These are phyloP conservation scores for Sphagnum magellanicum DNA, from an alignment of 228 moss, liverwort and hornwort species.

Conservation along the genomic window DNA sequence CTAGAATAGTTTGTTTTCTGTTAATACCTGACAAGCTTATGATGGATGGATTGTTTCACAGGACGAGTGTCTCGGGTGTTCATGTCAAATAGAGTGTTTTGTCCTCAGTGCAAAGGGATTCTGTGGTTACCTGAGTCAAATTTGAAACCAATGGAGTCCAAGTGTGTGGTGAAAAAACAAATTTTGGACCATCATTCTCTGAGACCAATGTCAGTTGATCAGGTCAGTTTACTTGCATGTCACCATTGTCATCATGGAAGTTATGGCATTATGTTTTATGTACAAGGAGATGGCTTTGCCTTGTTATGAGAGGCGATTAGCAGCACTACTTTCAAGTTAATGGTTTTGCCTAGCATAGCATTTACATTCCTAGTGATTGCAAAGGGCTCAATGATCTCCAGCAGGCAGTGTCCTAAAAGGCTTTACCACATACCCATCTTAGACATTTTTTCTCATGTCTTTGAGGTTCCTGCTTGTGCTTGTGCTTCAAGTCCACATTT, in stretches of 20 bases:
- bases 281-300: background rate
- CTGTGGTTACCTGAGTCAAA: conserved; percentile 66
- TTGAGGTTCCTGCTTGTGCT: background rate
- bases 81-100: conserved; percentile 73
- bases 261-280: background rate
- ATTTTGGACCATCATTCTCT: conserved; percentile 35
- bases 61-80: conserved; percentile 53
- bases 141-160: conserved; percentile 41
- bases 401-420: background rate
- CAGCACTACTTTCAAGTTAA: background rate
- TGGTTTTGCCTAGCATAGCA: background rate
- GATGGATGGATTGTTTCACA: conserved; percentile 17
- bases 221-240: conserved; percentile 23
- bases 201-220: conserved; percentile 44
- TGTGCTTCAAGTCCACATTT: background rate
- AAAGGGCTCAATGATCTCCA: too few species aligned
- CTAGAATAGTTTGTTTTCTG: background rate
- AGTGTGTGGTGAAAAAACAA: conserved; percentile 32
- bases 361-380: too few species aligned
- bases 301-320: too few species aligned
- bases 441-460: background rate
- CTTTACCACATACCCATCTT: background rate
- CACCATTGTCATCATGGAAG: background rate
- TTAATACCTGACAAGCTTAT: background rate
- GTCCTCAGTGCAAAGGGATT: conserved; percentile 63